These are phyloP conservation scores for Spathaspora gorwiae DNA, from an alignment of 805 yeast genomes.

Conservation along the genomic window DNA sequence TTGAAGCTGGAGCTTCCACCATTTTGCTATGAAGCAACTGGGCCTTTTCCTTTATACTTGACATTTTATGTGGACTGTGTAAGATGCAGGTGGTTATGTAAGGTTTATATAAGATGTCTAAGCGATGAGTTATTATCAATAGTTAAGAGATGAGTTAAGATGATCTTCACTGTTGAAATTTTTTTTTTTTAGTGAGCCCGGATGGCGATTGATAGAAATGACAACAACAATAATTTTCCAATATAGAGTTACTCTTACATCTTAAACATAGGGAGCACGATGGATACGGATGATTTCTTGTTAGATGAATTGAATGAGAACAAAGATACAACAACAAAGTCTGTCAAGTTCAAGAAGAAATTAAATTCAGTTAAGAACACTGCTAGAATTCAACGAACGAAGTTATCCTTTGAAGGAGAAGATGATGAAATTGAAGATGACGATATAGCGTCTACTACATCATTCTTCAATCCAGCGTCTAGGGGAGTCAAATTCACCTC, in stretches of 20 bases:
- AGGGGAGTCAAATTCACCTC: neutral
- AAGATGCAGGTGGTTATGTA: no score
- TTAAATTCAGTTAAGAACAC: neutral
- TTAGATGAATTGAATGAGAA: constrained; percentile 17
- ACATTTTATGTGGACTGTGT: constrained; percentile 8
- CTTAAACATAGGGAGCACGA: neutral
- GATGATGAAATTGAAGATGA: constrained; percentile 10
- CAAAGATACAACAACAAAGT: constrained; percentile 5
- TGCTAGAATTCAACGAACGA: constrained; percentile 2
- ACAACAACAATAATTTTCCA: no score
- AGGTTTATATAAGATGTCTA: no score
- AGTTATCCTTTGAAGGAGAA: constrained; percentile 16
- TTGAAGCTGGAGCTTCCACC: constrained; percentile 47
- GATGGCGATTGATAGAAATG: no score
- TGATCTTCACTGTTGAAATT: neutral
- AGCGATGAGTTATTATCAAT: neutral
- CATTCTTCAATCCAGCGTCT: neutral
- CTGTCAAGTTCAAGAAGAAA: constrained; percentile 7
- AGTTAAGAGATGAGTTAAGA: neutral
- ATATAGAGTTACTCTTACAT: no score
- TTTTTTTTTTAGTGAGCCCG: neutral
- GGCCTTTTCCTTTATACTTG: constrained; percentile 42
- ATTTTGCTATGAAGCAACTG: constrained; percentile 57
- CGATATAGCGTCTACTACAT: neutral
- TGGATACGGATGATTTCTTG: neutral